Evolutionary conservation across 352 stramenopile species (phyloP), one percentile per base, ranked within the genome.

Genomic region (Phytophthora colocasiae): DNA sequence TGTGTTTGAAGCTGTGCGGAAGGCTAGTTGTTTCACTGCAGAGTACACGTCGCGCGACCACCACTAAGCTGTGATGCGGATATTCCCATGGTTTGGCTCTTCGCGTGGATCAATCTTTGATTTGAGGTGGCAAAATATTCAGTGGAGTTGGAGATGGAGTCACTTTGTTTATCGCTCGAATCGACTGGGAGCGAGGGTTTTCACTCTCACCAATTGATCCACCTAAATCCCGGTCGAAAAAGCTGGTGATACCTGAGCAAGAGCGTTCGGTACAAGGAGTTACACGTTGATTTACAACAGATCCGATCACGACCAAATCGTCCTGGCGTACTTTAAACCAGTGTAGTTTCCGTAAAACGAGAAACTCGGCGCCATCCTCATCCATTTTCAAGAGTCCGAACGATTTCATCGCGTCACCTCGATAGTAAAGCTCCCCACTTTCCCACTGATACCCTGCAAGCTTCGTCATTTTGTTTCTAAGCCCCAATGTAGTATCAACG

Each of bases 1-100:
- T 24, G 73, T 93, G 14, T 90, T 89, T 67, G 84, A 95, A 40
- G 79, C 58, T 17, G 59, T 93, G 38, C 85, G 85, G 44, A 90
- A 91, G 54, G 89, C 84, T 8, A 75, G 71, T 29, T 76, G 69
- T 12, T 85, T 90, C 49, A 84, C 79, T 1, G 73, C 76, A 4
- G 83, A 90, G 48, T 88, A 80, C 32, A 55, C 51, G 24, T 73
- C 58, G 29, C 69, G 79, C 5, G 78, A 87, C 45, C 56, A 83
- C 46, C 70, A 81, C 45, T 87, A 65, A 80, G 32, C 8, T 4
- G 27, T 31, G 27, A 31, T 7, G 27, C 27, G 27, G 27, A 31
- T 4, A 31, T 31, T 8, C 4, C 1, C 27, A 31, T 31, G 4
- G 27, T 7, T 31, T 31, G 22, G 27, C 27, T 31, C 27, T 4